Conservation (phyloP, 805 yeast genomes). For the Jamesozyma rosinii region DNA sequence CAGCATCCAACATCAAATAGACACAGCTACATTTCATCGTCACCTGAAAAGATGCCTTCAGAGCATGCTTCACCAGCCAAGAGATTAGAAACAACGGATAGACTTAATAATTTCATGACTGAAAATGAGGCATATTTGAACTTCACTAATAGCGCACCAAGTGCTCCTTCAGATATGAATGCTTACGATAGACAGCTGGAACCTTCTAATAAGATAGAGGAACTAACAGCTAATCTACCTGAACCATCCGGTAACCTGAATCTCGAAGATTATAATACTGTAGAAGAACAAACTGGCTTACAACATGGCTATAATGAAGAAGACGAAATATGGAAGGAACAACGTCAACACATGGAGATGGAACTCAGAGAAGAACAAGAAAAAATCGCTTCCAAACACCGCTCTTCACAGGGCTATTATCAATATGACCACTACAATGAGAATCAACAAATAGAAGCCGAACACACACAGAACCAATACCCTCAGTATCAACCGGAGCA, state of each 20-base stretch:
- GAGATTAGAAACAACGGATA: slow-evolving; percentile 9
- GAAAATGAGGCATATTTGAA: slow-evolving; percentile 22
- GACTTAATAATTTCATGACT: slow-evolving; percentile 20
- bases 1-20: background rate
- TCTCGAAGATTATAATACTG: slow-evolving; percentile 3
- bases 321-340: slow-evolving; percentile 13
- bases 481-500: background rate
- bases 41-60: background rate
- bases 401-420: no score
- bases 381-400: slow-evolving; percentile 1
- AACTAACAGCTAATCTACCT: background rate
- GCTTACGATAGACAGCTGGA: slow-evolving; percentile 6
- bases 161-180: slow-evolving; percentile 11
- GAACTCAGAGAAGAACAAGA: slow-evolving; percentile 9
- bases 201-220: background rate
- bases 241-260: background rate
- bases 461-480: background rate
- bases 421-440: slow-evolving; percentile 1
- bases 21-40: background rate
- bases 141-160: slow-evolving; percentile 22
- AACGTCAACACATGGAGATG: slow-evolving; percentile 11
- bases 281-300: slow-evolving; percentile 7
- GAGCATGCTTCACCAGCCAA: slow-evolving; percentile 6
- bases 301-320: slow-evolving; percentile 15
- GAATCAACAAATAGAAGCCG: background rate